Conservation (phyloP, 768 basidiomycete genomes). For the Tephrocybe rancida region DNA sequence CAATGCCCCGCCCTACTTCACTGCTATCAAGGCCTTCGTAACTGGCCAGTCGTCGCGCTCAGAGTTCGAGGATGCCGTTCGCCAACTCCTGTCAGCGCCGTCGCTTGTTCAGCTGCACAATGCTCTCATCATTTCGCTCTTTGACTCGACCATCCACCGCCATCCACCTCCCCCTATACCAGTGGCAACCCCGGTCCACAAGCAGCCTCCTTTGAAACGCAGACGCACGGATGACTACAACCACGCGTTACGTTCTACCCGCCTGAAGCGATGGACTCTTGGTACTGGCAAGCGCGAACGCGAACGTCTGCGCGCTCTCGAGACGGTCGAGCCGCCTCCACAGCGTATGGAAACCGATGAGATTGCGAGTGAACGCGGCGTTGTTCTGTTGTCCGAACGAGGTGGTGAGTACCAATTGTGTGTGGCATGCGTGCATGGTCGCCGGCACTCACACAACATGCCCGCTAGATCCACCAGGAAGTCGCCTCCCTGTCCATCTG, state of each 20-base stretch:
- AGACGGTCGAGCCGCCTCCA: slow-evolving; percentile 37
- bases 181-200: slow-evolving; percentile 41
- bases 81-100: slow-evolving; percentile 60
- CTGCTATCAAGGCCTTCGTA: slow-evolving; percentile 66
- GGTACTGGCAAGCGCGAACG: slow-evolving; percentile 75
- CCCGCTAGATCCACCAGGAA: slow-evolving; percentile 65
- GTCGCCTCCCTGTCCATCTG: slow-evolving; percentile 71
- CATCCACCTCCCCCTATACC: slow-evolving; percentile 19
- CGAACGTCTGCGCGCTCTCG: slow-evolving; percentile 62
- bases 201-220: slow-evolving; percentile 69
- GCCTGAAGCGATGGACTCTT: slow-evolving; percentile 76
- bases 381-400: slow-evolving; percentile 64
- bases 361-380: slow-evolving; percentile 69
- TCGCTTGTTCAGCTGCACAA: slow-evolving; percentile 81
- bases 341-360: slow-evolving; percentile 63
- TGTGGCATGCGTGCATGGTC: not conserved
- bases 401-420: slow-evolving; percentile 48
- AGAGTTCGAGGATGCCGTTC: slow-evolving; percentile 77
- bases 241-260: slow-evolving; percentile 56
- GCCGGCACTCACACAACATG: not conserved
- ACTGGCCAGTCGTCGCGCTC: slow-evolving; percentile 66
- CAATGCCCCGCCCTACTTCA: slow-evolving; percentile 64
- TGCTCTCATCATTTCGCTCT: slow-evolving; percentile 79
- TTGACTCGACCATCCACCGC: slow-evolving; percentile 64
- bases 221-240: slow-evolving; percentile 57